These are phyloP conservation scores for Barbatosphaeria neglecta DNA, from an alignment of 495 filamentous ascomycete species.

Conservation along the genomic window DNA sequence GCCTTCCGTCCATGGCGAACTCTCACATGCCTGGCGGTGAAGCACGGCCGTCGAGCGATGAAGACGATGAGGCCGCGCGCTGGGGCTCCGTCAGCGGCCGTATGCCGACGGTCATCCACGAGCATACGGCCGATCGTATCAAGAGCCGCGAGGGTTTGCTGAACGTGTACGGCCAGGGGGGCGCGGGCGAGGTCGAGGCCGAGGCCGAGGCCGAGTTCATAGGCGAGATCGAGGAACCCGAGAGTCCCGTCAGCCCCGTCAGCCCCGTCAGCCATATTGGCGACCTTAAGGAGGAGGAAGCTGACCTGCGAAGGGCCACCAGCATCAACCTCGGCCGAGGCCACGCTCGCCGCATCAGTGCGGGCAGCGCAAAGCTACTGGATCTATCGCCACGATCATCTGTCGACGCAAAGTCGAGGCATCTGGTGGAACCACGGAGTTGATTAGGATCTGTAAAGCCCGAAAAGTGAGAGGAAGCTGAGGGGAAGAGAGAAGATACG, in stretches of 20 bases:
- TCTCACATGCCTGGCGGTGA: conserved; percentile 33
- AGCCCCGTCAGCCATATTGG: conserved; percentile 28
- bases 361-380: conserved; percentile 59
- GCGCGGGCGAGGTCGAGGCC: conserved; percentile 14
- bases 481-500: conserved; percentile 5
- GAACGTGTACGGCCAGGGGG: conserved; percentile 31
- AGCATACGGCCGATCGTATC: conserved; percentile 15
- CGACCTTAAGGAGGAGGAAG: conserved; percentile 29
- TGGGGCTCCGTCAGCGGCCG: conserved; percentile 32
- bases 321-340: conserved; percentile 51
- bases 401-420: conserved; percentile 18
- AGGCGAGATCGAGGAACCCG: background rate
- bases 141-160: conserved; percentile 53
- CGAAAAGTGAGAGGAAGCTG: conserved; percentile 7
- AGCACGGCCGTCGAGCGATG: conserved; percentile 35
- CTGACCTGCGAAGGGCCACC: conserved; percentile 45
- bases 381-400: conserved; percentile 46
- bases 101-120: conserved; percentile 25
- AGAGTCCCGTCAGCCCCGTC: conserved; percentile 15
- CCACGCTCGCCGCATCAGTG: conserved; percentile 59
- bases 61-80: conserved; percentile 27
- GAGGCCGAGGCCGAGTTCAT: too few species aligned
- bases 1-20: conserved; percentile 39
- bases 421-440: background rate
- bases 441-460: background rate